phyloP scores from a whole-genome alignment of 2,329 filamentous ascomycete species.

The Fusarium temperatum region DNA sequence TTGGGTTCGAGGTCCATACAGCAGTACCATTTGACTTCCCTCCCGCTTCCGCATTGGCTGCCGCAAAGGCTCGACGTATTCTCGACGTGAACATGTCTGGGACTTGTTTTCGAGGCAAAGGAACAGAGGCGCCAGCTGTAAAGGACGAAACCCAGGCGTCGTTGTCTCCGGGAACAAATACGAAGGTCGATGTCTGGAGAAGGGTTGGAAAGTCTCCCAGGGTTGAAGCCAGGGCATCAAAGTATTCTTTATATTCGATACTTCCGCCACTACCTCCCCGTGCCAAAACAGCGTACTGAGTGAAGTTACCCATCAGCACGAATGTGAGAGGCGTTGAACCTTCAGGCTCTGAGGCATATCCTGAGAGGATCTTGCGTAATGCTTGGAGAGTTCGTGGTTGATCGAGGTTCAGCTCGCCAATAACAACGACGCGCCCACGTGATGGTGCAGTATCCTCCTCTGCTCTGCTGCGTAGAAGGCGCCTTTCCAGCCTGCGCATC shows the following conservation, averaged over 20 bases:
- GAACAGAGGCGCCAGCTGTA: conserved; percentile 75
- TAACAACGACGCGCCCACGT: conserved; percentile 71
- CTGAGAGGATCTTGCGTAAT: conserved; percentile 78
- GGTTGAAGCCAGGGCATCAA: conserved; percentile 84
- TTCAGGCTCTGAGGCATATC: conserved; percentile 74
- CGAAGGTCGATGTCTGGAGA: conserved; percentile 81
- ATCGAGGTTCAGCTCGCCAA: conserved; percentile 89
- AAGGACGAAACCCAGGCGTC: conserved; percentile 96
- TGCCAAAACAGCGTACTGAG: conserved; percentile 70
- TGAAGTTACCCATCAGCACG: conserved; percentile 87
- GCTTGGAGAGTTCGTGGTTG: conserved; percentile 83
- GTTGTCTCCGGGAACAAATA: conserved; percentile 96
- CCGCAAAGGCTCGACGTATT: conserved; percentile 80
- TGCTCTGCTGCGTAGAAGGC: conserved; percentile 62
- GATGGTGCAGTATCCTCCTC: conserved; percentile 47
- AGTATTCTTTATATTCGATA: conserved; percentile 97
- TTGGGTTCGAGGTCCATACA: conserved; percentile 89
- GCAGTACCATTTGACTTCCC: conserved; percentile 63
- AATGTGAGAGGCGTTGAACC: conserved; percentile 79
- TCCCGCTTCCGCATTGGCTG: conserved; percentile 77
- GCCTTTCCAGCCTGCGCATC: conserved; percentile 83
- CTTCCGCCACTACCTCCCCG: conserved; percentile 78
- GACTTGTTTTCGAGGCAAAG: conserved; percentile 75
- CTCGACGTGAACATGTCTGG: conserved; percentile 92
- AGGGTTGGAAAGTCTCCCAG: conserved; percentile 85